Evolutionary conservation across 768 basidiomycete genomes (phyloP).

Genomic region (Auricularia sp.): DNA sequence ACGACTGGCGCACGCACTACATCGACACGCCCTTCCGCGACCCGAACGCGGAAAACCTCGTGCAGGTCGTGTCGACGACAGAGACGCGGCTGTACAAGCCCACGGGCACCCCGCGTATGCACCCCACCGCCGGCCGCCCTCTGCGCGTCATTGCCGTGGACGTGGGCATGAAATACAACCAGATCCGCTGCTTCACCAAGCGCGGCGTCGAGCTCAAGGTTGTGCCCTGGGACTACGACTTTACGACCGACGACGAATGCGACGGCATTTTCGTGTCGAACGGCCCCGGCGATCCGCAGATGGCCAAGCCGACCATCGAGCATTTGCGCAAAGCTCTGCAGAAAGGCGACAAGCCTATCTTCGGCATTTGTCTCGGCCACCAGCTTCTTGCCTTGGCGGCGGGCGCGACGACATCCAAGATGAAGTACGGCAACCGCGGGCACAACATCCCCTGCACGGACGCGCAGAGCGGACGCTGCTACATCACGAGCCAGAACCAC

Average conservation of each 20-base stretch:
- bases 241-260: conserved; percentile 60
- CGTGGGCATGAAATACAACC: conserved; percentile 99
- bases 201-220: conserved; percentile 95
- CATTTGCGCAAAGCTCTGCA: conserved; percentile 58
- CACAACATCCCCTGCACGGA: conserved; percentile 98
- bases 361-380: conserved; percentile 98
- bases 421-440: conserved; percentile 99
- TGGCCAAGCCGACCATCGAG: conserved; percentile 61
- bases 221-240: conserved; percentile 95
- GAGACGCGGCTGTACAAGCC: conserved; percentile 62
- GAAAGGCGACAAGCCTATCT: conserved; percentile 75
- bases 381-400: conserved; percentile 92
- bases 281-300: conserved; percentile 93
- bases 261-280: conserved; percentile 97
- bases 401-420: conserved; percentile 91
- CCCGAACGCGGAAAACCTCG: conserved; percentile 83
- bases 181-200: conserved; percentile 88
- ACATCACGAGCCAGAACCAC: conserved; percentile 99
- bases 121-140: conserved; percentile 63
- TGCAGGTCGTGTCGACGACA: conserved; percentile 74
- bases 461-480: conserved; percentile 87
- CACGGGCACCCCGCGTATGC: conserved; percentile 38
- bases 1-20: conserved; percentile 77
- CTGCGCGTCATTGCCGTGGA: conserved; percentile 86
- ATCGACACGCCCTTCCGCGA: conserved; percentile 75